A percentile compares a stretch with the other conserved stretches of the same genome.
These are phyloP conservation scores for Fonsecaea erecta DNA, from an alignment of 2,329 filamentous ascomycete genomes.

Conservation along the genomic window DNA sequence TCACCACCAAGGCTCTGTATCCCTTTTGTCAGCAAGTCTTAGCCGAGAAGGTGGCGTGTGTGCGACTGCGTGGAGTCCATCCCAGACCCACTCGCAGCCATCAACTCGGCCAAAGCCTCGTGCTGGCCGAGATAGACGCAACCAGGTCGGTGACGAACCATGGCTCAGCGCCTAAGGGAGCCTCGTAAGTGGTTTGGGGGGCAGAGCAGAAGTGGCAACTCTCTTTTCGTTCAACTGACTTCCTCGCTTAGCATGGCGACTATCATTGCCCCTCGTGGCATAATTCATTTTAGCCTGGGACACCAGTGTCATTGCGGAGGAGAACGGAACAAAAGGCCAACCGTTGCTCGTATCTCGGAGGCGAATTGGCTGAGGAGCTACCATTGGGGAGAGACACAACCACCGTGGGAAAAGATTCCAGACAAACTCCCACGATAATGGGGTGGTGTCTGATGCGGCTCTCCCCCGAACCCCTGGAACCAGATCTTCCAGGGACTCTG, in stretches of 20 bases:
- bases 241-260: background rate
- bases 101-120: background rate
- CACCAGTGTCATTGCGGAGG: background rate
- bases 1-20: constrained; percentile 11
- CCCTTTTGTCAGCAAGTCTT: constrained; percentile 17
- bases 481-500: background rate
- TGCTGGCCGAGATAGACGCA: constrained; percentile 3
- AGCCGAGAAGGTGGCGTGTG: constrained; percentile 5
- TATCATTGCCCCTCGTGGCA: background rate
- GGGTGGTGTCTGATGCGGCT: background rate
- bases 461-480: background rate
- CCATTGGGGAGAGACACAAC: background rate
- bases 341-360: background rate
- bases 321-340: constrained; percentile 1
- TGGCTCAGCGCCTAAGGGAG: constrained; percentile 4
- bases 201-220: background rate
- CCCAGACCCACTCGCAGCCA: background rate
- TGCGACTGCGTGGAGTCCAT: constrained; percentile 18
- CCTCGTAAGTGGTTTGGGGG: constrained; percentile 4
- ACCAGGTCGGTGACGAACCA: background rate
- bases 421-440: background rate
- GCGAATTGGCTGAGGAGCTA: background rate
- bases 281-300: background rate
- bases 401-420: background rate
- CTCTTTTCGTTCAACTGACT: background rate